These are phyloP conservation scores for Nannizzia gypsea DNA, from an alignment of 2,329 filamentous ascomycete species.

Conservation along the genomic window DNA sequence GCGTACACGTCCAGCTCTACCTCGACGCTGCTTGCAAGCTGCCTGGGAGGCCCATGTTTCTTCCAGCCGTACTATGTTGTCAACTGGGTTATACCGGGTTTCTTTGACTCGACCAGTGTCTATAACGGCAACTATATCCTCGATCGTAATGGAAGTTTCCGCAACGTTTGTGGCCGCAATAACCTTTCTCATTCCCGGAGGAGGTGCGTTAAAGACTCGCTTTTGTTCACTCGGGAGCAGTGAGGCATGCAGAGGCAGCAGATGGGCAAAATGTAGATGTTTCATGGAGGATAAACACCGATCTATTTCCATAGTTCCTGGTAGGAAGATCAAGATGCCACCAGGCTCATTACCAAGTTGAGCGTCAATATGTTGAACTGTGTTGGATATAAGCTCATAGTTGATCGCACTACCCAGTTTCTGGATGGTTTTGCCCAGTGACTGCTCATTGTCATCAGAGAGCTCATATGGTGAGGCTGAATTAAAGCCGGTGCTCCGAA, in stretches of 20 bases:
- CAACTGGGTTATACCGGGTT: conserved; percentile 81
- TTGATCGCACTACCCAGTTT: conserved; percentile 75
- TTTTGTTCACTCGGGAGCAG: conserved; percentile 80
- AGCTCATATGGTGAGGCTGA: conserved; percentile 19
- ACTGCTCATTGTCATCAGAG: conserved; percentile 32
- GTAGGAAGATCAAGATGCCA: conserved; percentile 89
- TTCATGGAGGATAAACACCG: conserved; percentile 60
- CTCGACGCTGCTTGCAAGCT: conserved; percentile 86
- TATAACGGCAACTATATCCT: conserved; percentile 91
- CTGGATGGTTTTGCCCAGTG: conserved; percentile 57
- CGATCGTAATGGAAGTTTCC: conserved; percentile 96
- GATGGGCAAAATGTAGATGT: conserved; percentile 55
- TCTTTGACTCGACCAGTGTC: conserved; percentile 94
- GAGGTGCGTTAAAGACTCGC: conserved; percentile 66
- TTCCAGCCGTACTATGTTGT: conserved; percentile 86
- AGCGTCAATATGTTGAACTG: conserved; percentile 68
- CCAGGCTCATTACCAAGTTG: conserved; percentile 63
- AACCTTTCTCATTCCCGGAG: conserved; percentile 73
- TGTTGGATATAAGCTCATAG: conserved; percentile 72
- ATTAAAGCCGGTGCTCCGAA: conserved; percentile 63
- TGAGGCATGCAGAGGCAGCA: conserved; percentile 82
- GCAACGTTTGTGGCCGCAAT: conserved; percentile 94
- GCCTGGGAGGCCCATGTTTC: conserved; percentile 93
- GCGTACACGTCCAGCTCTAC: conserved; percentile 84
- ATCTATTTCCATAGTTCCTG: conserved; percentile 84